Evolutionary conservation across 2,329 filamentous ascomycete species (phyloP), one percentile per base, ranked within the genome.

Genomic region (Blumeria graminis): DNA sequence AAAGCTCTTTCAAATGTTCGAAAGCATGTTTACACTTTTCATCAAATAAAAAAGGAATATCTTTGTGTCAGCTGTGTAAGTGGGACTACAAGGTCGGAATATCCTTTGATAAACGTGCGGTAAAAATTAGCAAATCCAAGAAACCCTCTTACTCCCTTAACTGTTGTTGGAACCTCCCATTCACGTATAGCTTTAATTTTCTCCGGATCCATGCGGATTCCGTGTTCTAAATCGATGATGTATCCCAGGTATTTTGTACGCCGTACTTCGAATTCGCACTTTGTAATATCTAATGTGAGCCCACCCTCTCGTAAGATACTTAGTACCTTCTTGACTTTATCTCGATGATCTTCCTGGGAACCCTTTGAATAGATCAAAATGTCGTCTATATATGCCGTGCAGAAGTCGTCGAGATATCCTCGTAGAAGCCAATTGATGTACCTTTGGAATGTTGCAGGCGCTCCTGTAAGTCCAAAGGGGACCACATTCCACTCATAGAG

Each of bases 51-150:
- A 28, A 28, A 28, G 22, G 22, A 28, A 28, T 28, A 28, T 28
- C 22, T 28, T 28, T 28, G 22, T 28, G 22, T 28, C 22, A 28
- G 22, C 22, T 28, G 22, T 28, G 22, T 28, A 28, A 28, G 22
- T 28, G 22, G 22, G 22, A 28, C 22, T 28, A 28, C 22, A 28
- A 28, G 22, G 14, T 43, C n/a, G 22, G 38, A 55, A 45, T 55
- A 51, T 16, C 34, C 14, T 36, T 39, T 18, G 32, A 59, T 59
- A 55, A 59, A 59, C n/a, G 35, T 56, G 33, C 55, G 10, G 34
- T 59, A 58, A 46, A 56, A 58, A 45, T 59, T 59, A 28, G 56
- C 48, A 48, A 59, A 59, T 22, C 58, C 28, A 36, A 58, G 14
- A 52, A 58, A 41, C 39, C 33, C 32, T 22, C 38, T 32, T 18